Base-by-base conservation (phyloP, 352 stramenopile genomes). In the Plasmopara halstedii region DNA sequence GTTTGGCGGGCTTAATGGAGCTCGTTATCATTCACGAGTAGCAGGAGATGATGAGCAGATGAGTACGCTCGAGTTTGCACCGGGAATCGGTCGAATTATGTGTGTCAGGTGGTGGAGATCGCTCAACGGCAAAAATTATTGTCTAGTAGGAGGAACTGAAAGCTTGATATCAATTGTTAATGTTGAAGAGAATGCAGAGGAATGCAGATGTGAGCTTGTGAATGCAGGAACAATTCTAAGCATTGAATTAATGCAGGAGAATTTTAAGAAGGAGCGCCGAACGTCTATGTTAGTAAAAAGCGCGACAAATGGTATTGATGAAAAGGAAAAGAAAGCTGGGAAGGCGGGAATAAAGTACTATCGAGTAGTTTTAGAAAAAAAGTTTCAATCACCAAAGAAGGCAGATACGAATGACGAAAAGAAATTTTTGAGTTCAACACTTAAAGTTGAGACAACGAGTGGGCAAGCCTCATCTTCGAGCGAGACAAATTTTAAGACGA, bases 271-370 rank as follows among this genome's bases (percentile, higher is more conserved):
- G 23, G 75, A 88, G 44, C 72, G 64, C 19, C 67, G 78, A 27
- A 92, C 80, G 46, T 83, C 75, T n/a, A 89, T 94, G 78, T 53
- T 94, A 2, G 79, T 94, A 4, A 85, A 84, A 52, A 72, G 76
- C 2, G 59, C 53, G 9, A 65, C 51, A 9, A 57, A 83, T 1
- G 67, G 85, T 13, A 37, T 46, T 13, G 58, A 65, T 9, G 43
- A 50, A 0, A 55, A 57, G 15, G 47, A 66, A 41, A 66, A 42
- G 42, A 39, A 63, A 32, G 42, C 52, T 2, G 47, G 51, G n/a
- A 48, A 41, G 21, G 54, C 32, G 4, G 52, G 56, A 3, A 51
- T 70, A 40, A 71, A 65, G 18, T 91, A 90, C 44, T 94, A 83
- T 42, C 75, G 82, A 42, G 83, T 94, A 0, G 74, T 94, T 27